Base-by-base conservation (phyloP, 768 basidiomycete species). In the Rossbeevera mucosa region DNA sequence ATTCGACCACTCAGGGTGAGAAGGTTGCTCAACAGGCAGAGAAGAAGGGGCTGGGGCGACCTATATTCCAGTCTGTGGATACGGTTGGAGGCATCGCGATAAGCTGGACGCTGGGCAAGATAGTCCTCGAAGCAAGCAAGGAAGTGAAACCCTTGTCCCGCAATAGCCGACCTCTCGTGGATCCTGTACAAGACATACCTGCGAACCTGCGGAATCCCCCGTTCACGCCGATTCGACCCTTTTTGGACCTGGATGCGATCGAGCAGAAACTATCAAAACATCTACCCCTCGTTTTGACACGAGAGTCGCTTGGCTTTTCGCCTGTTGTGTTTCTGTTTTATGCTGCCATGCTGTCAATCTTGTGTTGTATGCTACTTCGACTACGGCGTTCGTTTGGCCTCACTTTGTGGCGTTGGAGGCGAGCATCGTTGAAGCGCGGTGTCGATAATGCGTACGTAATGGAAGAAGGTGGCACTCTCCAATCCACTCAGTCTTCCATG, bases 101-200 rank as follows among this genome's bases (percentile, higher is more conserved):
- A 62, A 92, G 84, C 61, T 99, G 96, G 96, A 97, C 96, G 4
- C 77, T 98, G 29, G 96, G 96, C 24, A 98, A 97, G 70, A 98
- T 98, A 94, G 95, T 98, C 0, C 79, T 97, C 24, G 95, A 98
- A 71, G 96, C 96, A 24, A 93, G 91, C 73, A 90, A 88, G 57
- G 89, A 90, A 65, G 81, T 93, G 7, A 80, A 81, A 4, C 65
- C 77, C 7, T 70, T 76, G 40, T 66, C 70, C 12, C 75, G 75
- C 49, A 61, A 72, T 4, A 69, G 72, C 24, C 76, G 72, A 47
- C 88, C 87, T 5, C 65, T 91, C n/a, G 77, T 77, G 24, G 90
- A 91, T 59, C 88, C 88, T 8, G 74, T 88, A 50, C 83, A 88
- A 48, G 80, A 83, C 57, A 76, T 82, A 42, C 78, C 83, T 21